Conservation (phyloP, 208 protist genomes). For the Herpetomonas samuelpessoai region DNA sequence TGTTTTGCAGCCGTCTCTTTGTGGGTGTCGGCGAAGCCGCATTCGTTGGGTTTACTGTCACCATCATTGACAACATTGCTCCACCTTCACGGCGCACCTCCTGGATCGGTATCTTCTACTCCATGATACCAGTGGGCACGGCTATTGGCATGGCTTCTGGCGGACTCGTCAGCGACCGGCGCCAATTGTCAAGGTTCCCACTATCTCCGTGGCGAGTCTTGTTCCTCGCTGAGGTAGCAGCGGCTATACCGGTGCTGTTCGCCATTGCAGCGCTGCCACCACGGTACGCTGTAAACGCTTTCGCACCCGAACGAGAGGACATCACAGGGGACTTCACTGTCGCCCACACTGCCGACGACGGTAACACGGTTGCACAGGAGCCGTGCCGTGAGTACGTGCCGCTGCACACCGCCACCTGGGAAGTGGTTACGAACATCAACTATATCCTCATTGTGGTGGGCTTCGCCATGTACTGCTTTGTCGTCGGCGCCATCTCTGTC, state of each 20-base stretch:
- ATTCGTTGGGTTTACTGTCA: slow-evolving; percentile 77
- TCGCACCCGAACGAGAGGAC: no score
- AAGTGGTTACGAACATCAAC: slow-evolving; percentile 45
- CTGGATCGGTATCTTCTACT: slow-evolving; percentile 85
- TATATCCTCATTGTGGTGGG: slow-evolving; percentile 73
- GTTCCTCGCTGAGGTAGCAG: slow-evolving; percentile 53
- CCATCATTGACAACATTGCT: slow-evolving; percentile 81
- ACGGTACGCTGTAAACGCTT: no score
- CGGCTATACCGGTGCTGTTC: slow-evolving; percentile 36
- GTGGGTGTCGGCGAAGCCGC: slow-evolving; percentile 83
- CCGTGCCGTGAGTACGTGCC: slow-evolving; percentile 13
- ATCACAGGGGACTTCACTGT: not conserved
- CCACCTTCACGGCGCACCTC: slow-evolving; percentile 50
- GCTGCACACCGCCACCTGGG: slow-evolving; percentile 24
- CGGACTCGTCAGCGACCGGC: slow-evolving; percentile 40
- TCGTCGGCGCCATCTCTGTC: slow-evolving; percentile 71
- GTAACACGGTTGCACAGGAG: not conserved
- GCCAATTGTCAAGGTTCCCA: not conserved
- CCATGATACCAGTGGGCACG: slow-evolving; percentile 81
- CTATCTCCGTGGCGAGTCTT: slow-evolving; percentile 47
- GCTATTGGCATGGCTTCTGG: slow-evolving; percentile 72
- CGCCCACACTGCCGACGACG: not conserved
- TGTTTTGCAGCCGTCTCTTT: slow-evolving; percentile 53
- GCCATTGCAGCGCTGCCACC: slow-evolving; percentile 35
- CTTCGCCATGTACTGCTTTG: slow-evolving; percentile 84